Percentiles rank a stretch among this genome's conserved stretches.
Evolutionary conservation across 2,329 filamentous ascomycete genomes (phyloP).

Genomic region (Trichophyton simii): DNA sequence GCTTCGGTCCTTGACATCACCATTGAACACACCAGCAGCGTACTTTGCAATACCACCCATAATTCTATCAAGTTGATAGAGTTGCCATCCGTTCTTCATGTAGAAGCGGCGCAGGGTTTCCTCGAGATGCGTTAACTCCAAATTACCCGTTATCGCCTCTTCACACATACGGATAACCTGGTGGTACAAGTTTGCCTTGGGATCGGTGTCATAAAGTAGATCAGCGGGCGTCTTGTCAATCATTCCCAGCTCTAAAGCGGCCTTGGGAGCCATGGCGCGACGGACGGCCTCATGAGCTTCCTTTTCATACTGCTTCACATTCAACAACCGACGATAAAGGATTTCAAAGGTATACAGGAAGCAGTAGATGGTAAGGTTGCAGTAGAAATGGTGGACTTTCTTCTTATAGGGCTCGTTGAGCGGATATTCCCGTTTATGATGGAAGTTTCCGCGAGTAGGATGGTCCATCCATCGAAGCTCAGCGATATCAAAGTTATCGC

Average conservation of each 20-base stretch:
- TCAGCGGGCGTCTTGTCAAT: conserved; percentile 61
- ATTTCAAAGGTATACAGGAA: conserved; percentile 90
- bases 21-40: conserved; percentile 68
- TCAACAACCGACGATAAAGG: conserved; percentile 71
- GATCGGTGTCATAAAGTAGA: conserved; percentile 58
- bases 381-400: conserved; percentile 76
- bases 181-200: conserved; percentile 63
- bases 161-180: conserved; percentile 78
- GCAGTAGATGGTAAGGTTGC: conserved; percentile 81
- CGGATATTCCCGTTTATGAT: conserved; percentile 49
- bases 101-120: conserved; percentile 88
- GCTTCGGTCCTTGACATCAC: conserved; percentile 85
- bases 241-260: conserved; percentile 72
- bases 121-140: conserved; percentile 74
- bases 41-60: conserved; percentile 70
- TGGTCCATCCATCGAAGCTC: conserved; percentile 49
- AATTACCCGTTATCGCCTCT: conserved; percentile 67
- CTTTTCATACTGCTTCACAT: conserved; percentile 67
- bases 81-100: conserved; percentile 75
- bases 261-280: conserved; percentile 61
- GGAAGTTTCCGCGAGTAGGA: conserved; percentile 43
- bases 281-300: conserved; percentile 61
- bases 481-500: conserved; percentile 29
- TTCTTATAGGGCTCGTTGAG: conserved; percentile 68
- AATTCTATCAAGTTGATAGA: conserved; percentile 87